These are phyloP conservation scores for Abrus pulchellus DNA, from an alignment of 306 rosid genomes.

Conservation along the genomic window DNA sequence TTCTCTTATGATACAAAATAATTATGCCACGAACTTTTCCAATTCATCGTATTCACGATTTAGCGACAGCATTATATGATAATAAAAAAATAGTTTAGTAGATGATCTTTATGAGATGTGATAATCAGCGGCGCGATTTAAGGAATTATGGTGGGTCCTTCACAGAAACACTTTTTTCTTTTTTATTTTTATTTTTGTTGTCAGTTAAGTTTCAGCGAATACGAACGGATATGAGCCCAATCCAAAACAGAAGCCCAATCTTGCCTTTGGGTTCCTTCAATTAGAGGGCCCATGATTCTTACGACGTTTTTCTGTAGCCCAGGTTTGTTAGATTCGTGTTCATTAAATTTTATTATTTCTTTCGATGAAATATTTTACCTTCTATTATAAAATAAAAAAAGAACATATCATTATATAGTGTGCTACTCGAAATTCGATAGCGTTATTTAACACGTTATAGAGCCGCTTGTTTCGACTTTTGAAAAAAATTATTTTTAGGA, in stretches of 20 bases:
- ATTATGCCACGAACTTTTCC: constrained; percentile 15
- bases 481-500: too few species aligned
- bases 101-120: not conserved
- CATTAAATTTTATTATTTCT: not conserved
- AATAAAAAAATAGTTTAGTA: not conserved
- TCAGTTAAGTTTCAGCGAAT: not conserved
- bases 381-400: too few species aligned
- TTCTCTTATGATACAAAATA: not conserved
- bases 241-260: not conserved
- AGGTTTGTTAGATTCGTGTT: too few species aligned
- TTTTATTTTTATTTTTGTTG: not conserved
- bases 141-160: constrained; percentile 44
- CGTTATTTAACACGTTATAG: too few species aligned
- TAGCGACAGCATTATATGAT: constrained; percentile 1
- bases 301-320: too few species aligned
- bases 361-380: too few species aligned
- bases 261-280: too few species aligned
- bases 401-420: too few species aligned
- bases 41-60: constrained; percentile 4
- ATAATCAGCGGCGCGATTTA: constrained; percentile 51
- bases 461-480: too few species aligned
- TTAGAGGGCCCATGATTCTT: too few species aligned
- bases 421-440: too few species aligned
- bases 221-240: not conserved
- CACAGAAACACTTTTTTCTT: not conserved